Evolutionary conservation across 139 green algal genomes (phyloP).

Genomic region (Diplosphaera chodatii): DNA sequence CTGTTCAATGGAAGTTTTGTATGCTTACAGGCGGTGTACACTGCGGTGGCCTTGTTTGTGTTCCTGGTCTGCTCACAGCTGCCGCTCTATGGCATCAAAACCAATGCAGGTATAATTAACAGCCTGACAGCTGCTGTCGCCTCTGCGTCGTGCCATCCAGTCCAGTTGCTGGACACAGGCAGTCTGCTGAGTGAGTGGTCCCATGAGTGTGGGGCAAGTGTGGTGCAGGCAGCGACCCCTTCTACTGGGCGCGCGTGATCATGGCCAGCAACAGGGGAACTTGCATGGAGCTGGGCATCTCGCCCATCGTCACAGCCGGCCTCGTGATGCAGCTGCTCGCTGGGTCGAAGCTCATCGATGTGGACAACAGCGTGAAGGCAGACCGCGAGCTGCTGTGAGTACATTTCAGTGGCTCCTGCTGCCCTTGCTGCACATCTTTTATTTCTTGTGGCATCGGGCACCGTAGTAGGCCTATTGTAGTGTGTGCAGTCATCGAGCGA

Average conservation of each 20-base stretch:
- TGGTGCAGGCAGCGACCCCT: constrained; percentile 79
- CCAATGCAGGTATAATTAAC: constrained; percentile 30
- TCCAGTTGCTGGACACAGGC: too few species aligned
- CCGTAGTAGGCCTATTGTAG: too few species aligned
- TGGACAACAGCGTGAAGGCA: constrained; percentile 94
- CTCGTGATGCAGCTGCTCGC: constrained; percentile 96
- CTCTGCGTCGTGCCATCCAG: too few species aligned
- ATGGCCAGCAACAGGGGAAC: constrained; percentile 95
- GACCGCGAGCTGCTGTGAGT: constrained; percentile 87
- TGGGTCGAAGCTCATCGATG: constrained; percentile 96
- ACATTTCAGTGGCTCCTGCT: too few species aligned
- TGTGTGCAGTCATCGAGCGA: too few species aligned
- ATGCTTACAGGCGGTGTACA: constrained; percentile 86
- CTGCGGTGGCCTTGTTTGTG: constrained; percentile 88
- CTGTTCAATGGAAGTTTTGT: too few species aligned
- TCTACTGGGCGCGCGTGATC: constrained; percentile 98
- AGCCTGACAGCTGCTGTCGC: too few species aligned
- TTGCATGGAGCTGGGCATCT: constrained; percentile 98
- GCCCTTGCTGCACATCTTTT: neutral
- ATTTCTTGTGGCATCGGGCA: too few species aligned
- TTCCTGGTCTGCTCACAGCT: constrained; percentile 98
- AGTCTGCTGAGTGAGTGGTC: too few species aligned
- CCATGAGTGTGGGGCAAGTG: too few species aligned
- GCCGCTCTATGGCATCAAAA: constrained; percentile 95
- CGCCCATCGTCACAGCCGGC: constrained; percentile 93